Evolutionary conservation across 73 alveolate genomes (phyloP), one percentile per base, ranked within the genome.

Genomic region (Diophrys sp.): DNA sequence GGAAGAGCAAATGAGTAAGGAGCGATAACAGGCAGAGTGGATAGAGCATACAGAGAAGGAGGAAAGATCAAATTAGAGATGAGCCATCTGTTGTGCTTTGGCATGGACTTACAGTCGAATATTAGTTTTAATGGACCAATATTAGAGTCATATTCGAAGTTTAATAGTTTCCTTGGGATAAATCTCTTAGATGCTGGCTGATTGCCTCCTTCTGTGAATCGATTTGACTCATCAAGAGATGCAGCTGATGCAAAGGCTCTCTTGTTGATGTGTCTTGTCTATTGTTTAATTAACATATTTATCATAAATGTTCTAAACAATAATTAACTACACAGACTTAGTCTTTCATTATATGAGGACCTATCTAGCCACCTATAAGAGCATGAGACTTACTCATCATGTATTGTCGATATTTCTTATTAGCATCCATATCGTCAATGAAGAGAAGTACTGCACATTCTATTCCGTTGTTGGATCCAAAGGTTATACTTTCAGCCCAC

Each of bases 381-480:
- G 62, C 62, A 44, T 44, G 62, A 44, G n/a, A 11, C 62, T 44
- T 44, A 44, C 62, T 44, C 62, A 44, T 44, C 62, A 44, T 44
- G 18, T 44, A 11, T 5, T 44, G 18, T 18, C 62, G 62, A 44
- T 44, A 11, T 44, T 44, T 44, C 62, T 44, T 44, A 11, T 44
- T 5, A 11, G 5, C n/a, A 18, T 44, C 62, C n/a, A 44, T 11
- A 18, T 44, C 62, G 18, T 44, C 62, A 18, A 44, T 44, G n/a
- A 44, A 18, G 62, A 44, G 62, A 11, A 44, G 18, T 11, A 18
- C 62, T 5, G n/a, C 5, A 44, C 5, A 11, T 44, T 44, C 62
- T 44, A 44, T 44, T 44, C 62, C 62, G n/a, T 5, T 11, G 5
- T 44, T 44, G n/a, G 18, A 11, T 5, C 18, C 62, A 18, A 44